phyloP scores from a whole-genome alignment of 2,329 filamentous ascomycete species.

The Coniochaeta ligniaria region DNA sequence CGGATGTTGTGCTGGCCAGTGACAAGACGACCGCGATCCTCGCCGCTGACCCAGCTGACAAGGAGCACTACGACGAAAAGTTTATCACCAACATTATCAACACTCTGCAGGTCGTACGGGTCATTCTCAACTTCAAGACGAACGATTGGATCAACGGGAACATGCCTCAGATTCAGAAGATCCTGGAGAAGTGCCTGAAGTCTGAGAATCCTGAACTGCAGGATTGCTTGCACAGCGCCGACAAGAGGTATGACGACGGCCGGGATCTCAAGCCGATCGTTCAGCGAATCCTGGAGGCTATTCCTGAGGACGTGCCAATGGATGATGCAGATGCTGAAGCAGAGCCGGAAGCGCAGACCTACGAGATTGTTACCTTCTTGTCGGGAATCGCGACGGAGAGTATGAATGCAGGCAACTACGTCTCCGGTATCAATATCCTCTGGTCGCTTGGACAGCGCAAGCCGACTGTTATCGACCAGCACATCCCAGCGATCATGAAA shows the following conservation, averaged over 20 bases:
- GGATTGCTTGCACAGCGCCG: conserved; percentile 75
- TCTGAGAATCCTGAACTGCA: conserved; percentile 90
- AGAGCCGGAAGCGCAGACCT: conserved; percentile 71
- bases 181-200: conserved; percentile 82
- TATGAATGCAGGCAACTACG: conserved; percentile 71
- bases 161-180: conserved; percentile 71
- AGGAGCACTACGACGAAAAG: conserved; percentile 73
- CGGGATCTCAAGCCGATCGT: conserved; percentile 69
- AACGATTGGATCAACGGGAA: conserved; percentile 87
- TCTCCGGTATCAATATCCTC: conserved; percentile 84
- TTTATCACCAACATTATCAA: conserved; percentile 87
- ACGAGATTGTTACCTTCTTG: conserved; percentile 80
- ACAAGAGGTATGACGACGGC: conserved; percentile 62
- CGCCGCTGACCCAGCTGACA: conserved; percentile 51
- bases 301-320: conserved; percentile 72
- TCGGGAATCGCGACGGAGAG: conserved; percentile 84
- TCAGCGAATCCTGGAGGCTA: conserved; percentile 76
- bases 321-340: conserved; percentile 77
- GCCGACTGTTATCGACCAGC: conserved; percentile 80
- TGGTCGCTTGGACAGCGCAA: conserved; percentile 86
- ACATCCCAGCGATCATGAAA: conserved; percentile 86
- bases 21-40: conserved; percentile 65
- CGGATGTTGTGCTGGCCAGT: conserved; percentile 74
- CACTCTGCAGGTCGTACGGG: conserved; percentile 82
- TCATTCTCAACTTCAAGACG: conserved; percentile 79